Percentiles rank a stretch among this genome's conserved stretches.
These are phyloP conservation scores for Beverwykella pulmonaria DNA, from an alignment of 495 filamentous ascomycete genomes.

Conservation along the genomic window DNA sequence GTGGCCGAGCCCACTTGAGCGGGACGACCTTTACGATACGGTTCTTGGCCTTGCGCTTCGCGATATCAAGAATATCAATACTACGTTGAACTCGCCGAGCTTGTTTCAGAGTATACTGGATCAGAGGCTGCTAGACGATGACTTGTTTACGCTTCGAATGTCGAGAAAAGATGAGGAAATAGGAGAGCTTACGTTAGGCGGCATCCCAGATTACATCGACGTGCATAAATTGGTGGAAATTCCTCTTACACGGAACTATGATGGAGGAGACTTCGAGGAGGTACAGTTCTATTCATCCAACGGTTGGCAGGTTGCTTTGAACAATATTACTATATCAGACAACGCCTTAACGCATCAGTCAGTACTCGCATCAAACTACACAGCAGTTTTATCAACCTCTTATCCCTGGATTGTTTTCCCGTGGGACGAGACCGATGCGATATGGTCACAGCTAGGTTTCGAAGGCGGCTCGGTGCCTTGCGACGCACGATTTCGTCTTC, in stretches of 20 bases:
- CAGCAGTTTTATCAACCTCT: slow-evolving; percentile 10
- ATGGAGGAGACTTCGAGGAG: not conserved
- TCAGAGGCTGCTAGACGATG: slow-evolving; percentile 10
- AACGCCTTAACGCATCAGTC: not conserved
- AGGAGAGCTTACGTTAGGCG: slow-evolving; percentile 15
- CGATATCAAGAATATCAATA: slow-evolving; percentile 1
- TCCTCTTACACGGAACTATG: slow-evolving; percentile 16
- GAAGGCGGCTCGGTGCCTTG: not conserved
- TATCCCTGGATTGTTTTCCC: slow-evolving; percentile 8
- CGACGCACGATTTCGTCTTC: not conserved
- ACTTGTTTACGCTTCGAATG: slow-evolving; percentile 9
- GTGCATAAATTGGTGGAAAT: slow-evolving; percentile 6
- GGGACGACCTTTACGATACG: slow-evolving; percentile 13
- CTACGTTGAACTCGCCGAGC: slow-evolving; percentile 11
- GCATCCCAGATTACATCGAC: slow-evolving; percentile 1
- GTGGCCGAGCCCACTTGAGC: not conserved
- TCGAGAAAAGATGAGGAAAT: slow-evolving; percentile 9
- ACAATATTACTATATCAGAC: slow-evolving; percentile 4
- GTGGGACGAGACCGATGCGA: not conserved
- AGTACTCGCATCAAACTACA: not conserved
- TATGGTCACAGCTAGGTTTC: not conserved
- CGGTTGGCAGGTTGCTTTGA: slow-evolving; percentile 10
- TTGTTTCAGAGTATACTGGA: slow-evolving; percentile 18
- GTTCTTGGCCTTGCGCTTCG: slow-evolving; percentile 11
- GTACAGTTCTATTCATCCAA: not conserved